Evolutionary conservation across 495 filamentous ascomycete species (phyloP).

Genomic region (Annulohypoxylon stygium): DNA sequence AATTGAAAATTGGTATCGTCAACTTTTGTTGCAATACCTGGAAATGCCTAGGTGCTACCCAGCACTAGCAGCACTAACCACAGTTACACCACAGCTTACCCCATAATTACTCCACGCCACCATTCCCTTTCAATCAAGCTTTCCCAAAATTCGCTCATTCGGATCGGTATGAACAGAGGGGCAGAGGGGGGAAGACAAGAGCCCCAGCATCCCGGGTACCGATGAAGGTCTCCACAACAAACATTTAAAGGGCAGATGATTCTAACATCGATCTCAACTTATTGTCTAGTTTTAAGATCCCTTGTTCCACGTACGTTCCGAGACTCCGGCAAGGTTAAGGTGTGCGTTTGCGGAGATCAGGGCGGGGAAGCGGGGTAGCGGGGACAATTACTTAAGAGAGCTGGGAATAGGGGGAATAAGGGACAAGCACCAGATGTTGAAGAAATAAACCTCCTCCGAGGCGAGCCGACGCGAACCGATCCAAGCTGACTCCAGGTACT

Average conservation of each 20-base stretch:
- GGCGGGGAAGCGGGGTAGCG: conserved; percentile 2
- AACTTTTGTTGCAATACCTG: not conserved
- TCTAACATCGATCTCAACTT: not conserved
- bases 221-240: not conserved
- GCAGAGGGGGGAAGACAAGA: not conserved
- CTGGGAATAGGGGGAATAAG: not conserved
- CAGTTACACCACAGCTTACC: not conserved
- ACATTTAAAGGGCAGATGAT: not conserved
- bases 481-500: too few species aligned
- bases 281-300: not conserved
- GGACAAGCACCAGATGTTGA: not conserved
- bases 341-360: conserved; percentile 12
- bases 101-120: not conserved
- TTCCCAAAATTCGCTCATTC: conserved; percentile 1
- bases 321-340: not conserved
- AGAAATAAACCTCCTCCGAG: not conserved
- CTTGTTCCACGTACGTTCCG: conserved; percentile 2
- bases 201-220: not conserved
- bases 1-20: conserved; percentile 17
- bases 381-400: not conserved
- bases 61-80: not conserved
- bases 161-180: not conserved
- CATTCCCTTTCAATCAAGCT: conserved; percentile 13
- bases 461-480: conserved; percentile 3
- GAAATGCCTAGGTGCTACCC: not conserved